Evolutionary conservation across 2,329 filamentous ascomycete genomes (phyloP), one percentile per base, ranked within the genome.

Genomic region (Xylariales sp.): DNA sequence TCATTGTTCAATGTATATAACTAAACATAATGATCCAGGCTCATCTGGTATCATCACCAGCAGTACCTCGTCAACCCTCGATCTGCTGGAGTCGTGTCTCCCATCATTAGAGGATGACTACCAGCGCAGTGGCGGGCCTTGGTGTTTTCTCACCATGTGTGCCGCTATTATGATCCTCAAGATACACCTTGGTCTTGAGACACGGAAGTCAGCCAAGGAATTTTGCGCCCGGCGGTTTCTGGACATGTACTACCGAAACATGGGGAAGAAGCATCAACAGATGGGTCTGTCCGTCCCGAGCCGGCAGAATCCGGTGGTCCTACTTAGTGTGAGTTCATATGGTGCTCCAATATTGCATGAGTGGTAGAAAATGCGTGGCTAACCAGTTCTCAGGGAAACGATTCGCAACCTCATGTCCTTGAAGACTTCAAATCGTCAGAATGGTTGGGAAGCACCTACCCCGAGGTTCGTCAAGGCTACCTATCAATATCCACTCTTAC

Each of bases 121-220:
- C 25, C 41, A 54, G 12, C 37, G 41, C 13, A 18, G 46, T 23
- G 42, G 44, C 29, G 47, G 53, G 29, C 52, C 51, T 6, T 54
- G 51, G 50, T 49, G 49, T 21, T 44, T 43, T 15, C 33, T 49
- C 5, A 52, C 47, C 10, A 46, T 53, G 43, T 46, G 42, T 19
- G 49, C 40, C 4, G 45, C 46, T 3, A 43, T 50, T 19, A 45
- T 46, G 46, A 33, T 55, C 8, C 42, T 53, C n/a, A 47, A 51
- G 19, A 43, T 50, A 25, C 43, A 43, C 30, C 25, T 44, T 4
- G 41, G 40, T 13, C 40, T 37, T 17, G 42, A 51, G 28, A 37
- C 52, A 14, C 23, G 23, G 8, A 8, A 25, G n/a, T 37, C 37
- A 25, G 51, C 52, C 6, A 54, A 48, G 30, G 27, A 43, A 11